Evolutionary conservation across 345 rosid genomes (phyloP).

Genomic region (Gossypium longicalyx): DNA sequence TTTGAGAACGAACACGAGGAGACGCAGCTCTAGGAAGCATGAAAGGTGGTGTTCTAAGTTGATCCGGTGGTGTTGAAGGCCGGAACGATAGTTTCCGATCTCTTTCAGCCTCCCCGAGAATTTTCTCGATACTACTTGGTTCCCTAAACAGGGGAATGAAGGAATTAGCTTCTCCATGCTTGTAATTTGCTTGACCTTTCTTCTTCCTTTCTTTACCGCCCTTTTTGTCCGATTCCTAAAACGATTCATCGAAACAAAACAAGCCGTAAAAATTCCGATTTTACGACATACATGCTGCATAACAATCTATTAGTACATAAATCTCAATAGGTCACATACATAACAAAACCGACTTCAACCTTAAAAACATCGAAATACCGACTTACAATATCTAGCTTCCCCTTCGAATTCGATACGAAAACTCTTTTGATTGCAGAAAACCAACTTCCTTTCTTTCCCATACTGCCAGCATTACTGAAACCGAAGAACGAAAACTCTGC

Average conservation of each 20-base stretch:
- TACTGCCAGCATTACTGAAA: constrained; percentile 58
- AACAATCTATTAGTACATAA: background rate
- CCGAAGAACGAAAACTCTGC: constrained; percentile 17
- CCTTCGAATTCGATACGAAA: constrained; percentile 64
- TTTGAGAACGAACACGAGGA: constrained; percentile 45
- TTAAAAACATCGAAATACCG: background rate
- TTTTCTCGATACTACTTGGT: constrained; percentile 92
- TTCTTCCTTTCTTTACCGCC: constrained; percentile 58
- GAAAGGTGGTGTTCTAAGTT: constrained; percentile 41
- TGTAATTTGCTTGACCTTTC: constrained; percentile 51
- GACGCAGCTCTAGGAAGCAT: constrained; percentile 50
- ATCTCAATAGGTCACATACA: background rate
- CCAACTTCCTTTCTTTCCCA: constrained; percentile 98
- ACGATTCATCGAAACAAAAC: background rate
- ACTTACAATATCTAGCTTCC: constrained; percentile 66
- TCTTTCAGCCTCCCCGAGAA: constrained; percentile 85
- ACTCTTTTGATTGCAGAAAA: constrained; percentile 88
- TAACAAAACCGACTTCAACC: background rate
- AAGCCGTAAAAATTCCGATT: background rate
- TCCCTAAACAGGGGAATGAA: constrained; percentile 76
- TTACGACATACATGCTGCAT: background rate
- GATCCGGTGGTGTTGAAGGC: constrained; percentile 68
- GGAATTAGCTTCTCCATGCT: constrained; percentile 67
- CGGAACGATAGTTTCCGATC: constrained; percentile 63
- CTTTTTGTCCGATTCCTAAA: constrained; percentile 56